Evolutionary conservation across 192 early-diverging fungal species (phyloP).

Genomic region (Mortierella claussenii): DNA sequence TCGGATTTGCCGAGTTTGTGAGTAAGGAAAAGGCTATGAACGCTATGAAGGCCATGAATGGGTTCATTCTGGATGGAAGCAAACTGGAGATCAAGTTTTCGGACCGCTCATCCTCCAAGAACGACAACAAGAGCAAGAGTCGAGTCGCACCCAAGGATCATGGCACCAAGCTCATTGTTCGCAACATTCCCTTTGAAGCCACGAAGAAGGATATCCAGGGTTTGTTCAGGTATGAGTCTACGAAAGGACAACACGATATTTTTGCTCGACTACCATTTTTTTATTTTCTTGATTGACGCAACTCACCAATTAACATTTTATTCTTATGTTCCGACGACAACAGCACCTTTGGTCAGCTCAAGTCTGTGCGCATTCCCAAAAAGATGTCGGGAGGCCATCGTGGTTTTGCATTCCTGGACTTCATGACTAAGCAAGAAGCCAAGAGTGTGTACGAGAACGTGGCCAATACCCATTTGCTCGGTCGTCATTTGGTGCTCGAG

Average conservation of each 20-base stretch:
- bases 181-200: constrained; percentile 97
- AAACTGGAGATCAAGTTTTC: constrained; percentile 93
- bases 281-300: not conserved
- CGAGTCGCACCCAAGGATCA: constrained; percentile 62
- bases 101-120: constrained; percentile 64
- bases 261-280: too few relatives aligned
- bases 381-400: constrained; percentile 95
- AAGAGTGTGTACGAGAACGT: constrained; percentile 88
- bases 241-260: too few relatives aligned
- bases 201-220: constrained; percentile 94
- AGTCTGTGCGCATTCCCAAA: constrained; percentile 93
- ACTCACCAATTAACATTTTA: not conserved
- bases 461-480: constrained; percentile 94
- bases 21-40: constrained; percentile 81
- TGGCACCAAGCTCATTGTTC: constrained; percentile 89
- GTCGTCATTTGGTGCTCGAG: constrained; percentile 95
- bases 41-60: constrained; percentile 90
- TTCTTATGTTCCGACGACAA: not conserved
- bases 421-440: constrained; percentile 96
- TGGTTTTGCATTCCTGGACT: constrained; percentile 98
- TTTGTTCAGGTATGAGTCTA: constrained; percentile 86
- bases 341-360: constrained; percentile 93
- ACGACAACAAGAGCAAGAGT: constrained; percentile 29
- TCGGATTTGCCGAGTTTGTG: constrained; percentile 96
- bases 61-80: constrained; percentile 87